Evolutionary conservation across 768 basidiomycete genomes (phyloP).

Genomic region (Chlorophyllum brunneum): DNA sequence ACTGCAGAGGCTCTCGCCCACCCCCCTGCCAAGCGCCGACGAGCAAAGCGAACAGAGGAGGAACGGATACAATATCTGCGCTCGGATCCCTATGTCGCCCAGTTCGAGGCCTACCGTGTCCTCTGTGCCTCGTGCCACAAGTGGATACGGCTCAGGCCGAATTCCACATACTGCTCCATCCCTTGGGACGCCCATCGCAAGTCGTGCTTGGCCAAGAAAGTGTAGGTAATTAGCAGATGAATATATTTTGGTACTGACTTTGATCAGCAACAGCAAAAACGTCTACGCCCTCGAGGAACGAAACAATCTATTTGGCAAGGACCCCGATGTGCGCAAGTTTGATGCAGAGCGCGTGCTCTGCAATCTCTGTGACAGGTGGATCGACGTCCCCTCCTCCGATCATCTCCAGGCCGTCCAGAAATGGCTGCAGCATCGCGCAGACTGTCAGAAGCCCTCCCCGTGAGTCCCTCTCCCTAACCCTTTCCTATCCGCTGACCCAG

Average conservation of each 20-base stretch:
- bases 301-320: constrained; percentile 53
- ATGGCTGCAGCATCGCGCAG: constrained; percentile 61
- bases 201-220: constrained; percentile 76
- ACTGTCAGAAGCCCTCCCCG: constrained; percentile 40
- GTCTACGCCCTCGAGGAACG: constrained; percentile 59
- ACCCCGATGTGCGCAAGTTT: constrained; percentile 71
- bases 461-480: background rate
- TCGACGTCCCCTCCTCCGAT: constrained; percentile 57
- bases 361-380: constrained; percentile 64
- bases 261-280: constrained; percentile 42
- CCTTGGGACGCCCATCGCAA: constrained; percentile 86
- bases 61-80: constrained; percentile 70
- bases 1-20: constrained; percentile 38
- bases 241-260: no score
- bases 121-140: constrained; percentile 79
- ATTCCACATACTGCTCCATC: constrained; percentile 85
- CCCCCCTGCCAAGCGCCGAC: constrained; percentile 58
- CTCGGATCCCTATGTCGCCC: constrained; percentile 72
- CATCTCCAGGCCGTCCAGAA: constrained; percentile 56
- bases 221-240: no score
- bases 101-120: constrained; percentile 77
- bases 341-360: constrained; percentile 72
- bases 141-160: constrained; percentile 82
- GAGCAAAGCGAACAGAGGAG: constrained; percentile 74
- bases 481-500: background rate